Evolutionary conservation across 2,329 filamentous ascomycete genomes (phyloP), one percentile per base, ranked within the genome.

Genomic region (Beauveria caledonica): DNA sequence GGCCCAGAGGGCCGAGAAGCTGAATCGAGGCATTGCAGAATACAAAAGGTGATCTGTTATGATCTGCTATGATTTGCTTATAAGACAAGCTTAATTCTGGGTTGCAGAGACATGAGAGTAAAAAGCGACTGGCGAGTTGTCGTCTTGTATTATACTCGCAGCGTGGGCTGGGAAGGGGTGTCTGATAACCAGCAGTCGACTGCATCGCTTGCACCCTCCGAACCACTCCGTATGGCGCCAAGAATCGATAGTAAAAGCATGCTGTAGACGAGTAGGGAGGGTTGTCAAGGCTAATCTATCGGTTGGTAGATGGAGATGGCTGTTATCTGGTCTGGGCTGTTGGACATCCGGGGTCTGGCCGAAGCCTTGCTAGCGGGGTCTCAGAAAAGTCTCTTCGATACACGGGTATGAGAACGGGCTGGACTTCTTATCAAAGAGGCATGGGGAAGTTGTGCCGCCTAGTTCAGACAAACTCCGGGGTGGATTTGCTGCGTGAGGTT

Each of bases 1-100:
- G 58, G 66, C 70, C 72, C 72, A 73, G 36, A 73, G 60, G 48
- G 66, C 57, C 53, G 68, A 45, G 42, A 72, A 60, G 61, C 65
- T 64, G 60, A 70, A 67, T 42, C 67, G 67, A 55, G 51, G 33
- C 70, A 72, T 72, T 25, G 40, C 15, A 27, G 5, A 10, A 29
- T 15, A 23, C 13, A 25, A 36, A 2, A 36, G 10, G 10, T 46
- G 15, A n/a, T 9, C 4, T 42, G 11, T 10, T 23, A 46, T 21
- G 33, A 36, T 36, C 13, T 36, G 11, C 33, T 36, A 36, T 15
- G 5, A 13, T 15, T 36, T 36, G 13, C 33, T 46, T 46, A 46
- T 23, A 46, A 46, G 1, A 23, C 11, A 46, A 13, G 10, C 44
- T 19, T 29, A 11, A n/a, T 33, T 36, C 8, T 19, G 11, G 44